Conservation (phyloP, 495 filamentous ascomycete species). For the Aspergillus saccharolyticus region DNA sequence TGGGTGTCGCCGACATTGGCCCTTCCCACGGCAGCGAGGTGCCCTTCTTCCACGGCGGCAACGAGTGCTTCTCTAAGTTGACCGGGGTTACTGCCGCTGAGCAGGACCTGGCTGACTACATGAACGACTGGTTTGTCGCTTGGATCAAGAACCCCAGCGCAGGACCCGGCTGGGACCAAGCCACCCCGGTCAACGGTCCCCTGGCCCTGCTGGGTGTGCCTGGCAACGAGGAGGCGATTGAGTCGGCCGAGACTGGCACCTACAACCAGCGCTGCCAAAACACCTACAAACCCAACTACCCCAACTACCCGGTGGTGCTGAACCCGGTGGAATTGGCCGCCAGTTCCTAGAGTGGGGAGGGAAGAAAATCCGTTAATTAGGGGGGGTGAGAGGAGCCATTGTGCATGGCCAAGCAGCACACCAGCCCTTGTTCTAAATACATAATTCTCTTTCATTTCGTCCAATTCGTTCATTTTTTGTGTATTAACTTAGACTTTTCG, state of each 20-base stretch:
- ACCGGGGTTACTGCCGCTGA: conserved; percentile 16
- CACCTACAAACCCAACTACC: conserved; percentile 18
- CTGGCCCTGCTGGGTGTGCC: conserved; percentile 22
- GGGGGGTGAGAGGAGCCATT: too few relatives aligned
- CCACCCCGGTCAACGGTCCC: conserved; percentile 18
- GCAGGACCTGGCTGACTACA: conserved; percentile 23
- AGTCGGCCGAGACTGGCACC: conserved; percentile 16
- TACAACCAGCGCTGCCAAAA: conserved; percentile 24
- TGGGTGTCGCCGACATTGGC: conserved; percentile 16
- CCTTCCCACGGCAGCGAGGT: conserved; percentile 25
- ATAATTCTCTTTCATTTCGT: too few relatives aligned
- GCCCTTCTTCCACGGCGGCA: conserved; percentile 28
- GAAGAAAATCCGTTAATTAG: neutral
- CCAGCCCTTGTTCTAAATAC: too few relatives aligned
- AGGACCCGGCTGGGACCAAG: conserved; percentile 21
- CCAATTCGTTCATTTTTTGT: too few relatives aligned
- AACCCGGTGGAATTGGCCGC: conserved; percentile 16
- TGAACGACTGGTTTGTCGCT: conserved; percentile 23
- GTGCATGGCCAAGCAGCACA: too few relatives aligned
- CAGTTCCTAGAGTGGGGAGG: neutral
- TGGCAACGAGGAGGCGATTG: conserved; percentile 18
- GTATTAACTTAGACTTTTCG: neutral
- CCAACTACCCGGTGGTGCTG: conserved; percentile 21
- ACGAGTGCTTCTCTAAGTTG: conserved; percentile 22
- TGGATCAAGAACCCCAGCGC: conserved; percentile 24